Percentiles rank a stretch among this genome's conserved stretches.
phyloP scores from a whole-genome alignment of 1,139 yeast species.

The Geotrichum aggregatum region DNA sequence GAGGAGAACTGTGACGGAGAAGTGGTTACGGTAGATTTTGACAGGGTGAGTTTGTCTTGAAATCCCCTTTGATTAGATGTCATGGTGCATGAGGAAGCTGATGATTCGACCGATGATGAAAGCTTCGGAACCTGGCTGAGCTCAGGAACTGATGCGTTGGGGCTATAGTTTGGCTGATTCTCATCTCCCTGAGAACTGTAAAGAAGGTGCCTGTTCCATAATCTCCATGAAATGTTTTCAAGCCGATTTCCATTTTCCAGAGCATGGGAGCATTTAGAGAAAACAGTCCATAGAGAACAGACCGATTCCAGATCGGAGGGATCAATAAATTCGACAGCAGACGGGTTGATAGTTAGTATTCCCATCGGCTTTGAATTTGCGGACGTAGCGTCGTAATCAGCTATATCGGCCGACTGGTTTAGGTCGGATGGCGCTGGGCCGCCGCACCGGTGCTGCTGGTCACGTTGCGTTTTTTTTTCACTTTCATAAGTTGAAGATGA shows the following conservation, averaged over 20 bases:
- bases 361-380: constrained; percentile 16
- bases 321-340: constrained; percentile 37
- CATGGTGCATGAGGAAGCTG: constrained; percentile 15
- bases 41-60: constrained; percentile 9
- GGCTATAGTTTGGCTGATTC: background rate
- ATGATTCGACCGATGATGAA: constrained; percentile 23
- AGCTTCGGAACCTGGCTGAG: constrained; percentile 22
- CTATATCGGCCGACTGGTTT: background rate
- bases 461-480: background rate
- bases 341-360: constrained; percentile 33
- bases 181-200: constrained; percentile 9
- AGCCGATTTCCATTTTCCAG: constrained; percentile 53
- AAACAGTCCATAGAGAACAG: constrained; percentile 49
- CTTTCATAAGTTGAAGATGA: background rate
- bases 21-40: background rate
- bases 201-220: constrained; percentile 49
- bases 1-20: constrained; percentile 6
- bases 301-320: constrained; percentile 42
- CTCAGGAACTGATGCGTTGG: constrained; percentile 13
- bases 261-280: constrained; percentile 50
- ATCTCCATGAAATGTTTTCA: constrained; percentile 57
- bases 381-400: background rate
- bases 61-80: constrained; percentile 11
- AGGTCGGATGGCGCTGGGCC: background rate
- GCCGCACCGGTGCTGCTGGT: constrained; percentile 2